Evolutionary conservation across 129 eudicot genomes (phyloP), one percentile per base, ranked within the genome.

Genomic region (Gnaphalium uliginosum): DNA sequence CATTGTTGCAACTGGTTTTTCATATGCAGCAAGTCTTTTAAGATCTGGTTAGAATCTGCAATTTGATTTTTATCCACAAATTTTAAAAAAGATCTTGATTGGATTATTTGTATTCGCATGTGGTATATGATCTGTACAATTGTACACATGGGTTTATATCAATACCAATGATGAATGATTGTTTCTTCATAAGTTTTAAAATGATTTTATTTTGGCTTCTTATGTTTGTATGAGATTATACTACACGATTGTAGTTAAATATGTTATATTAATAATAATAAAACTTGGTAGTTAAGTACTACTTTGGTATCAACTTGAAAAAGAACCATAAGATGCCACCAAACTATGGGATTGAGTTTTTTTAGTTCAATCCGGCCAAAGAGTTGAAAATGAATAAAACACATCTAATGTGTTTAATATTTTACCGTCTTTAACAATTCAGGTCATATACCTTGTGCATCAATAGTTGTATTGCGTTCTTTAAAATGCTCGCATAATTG

Each of bases 151-250:
- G 53, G 26, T 37, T 30, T 10, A 39, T 67, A 35, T 8, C 10
- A 6, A 11, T 39, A 39, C 56, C 72, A 39, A 35, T 67, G 54
- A 67, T 35, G 24, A 67, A 13, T 39, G 56, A 37, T 67, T 14
- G 18, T 46, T 46, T 46, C 53, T 11, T 14, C 14, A 0, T 14
- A 2, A 46, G 53, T 46, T 27, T n/a, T 14, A 11, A 62, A 24
- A 62, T 27, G 19, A 10, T 62, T 62, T 62, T 62, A 29, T 62
- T 62, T 62, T 62, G 68, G 21, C 22, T 62, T 62, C 21, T 25
- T 23, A 62, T 62, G 19, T 15, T 62, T 56, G 8, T 27, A 15
- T 2, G 33, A 56, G 26, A 19, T 18, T 56, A 21, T 56, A 50
- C 21, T n/a, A 18, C 0, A 13, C 1, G 0, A 11, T 43, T 13